Evolutionary conservation across 2,329 filamentous ascomycete species (phyloP).

Genomic region (Aspergillus sp.): DNA sequence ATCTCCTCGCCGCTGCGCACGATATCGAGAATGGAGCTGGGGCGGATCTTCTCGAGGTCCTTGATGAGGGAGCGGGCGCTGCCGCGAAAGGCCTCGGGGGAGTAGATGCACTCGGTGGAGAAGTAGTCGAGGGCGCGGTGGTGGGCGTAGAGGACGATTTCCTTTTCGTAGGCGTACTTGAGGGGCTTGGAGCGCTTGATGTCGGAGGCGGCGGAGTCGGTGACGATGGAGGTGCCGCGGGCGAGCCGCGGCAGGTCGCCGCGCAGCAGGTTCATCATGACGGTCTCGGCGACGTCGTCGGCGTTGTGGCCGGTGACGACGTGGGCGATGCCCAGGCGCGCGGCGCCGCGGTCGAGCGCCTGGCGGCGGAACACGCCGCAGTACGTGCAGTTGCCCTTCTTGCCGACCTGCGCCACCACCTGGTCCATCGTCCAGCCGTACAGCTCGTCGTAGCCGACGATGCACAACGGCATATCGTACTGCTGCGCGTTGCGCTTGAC

Average conservation of each 20-base stretch:
- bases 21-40: constrained; percentile 92
- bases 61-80: constrained; percentile 92
- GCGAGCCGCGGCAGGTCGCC: constrained; percentile 86
- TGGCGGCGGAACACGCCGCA: constrained; percentile 95
- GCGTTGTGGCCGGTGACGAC: constrained; percentile 98
- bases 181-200: constrained; percentile 95
- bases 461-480: constrained; percentile 87
- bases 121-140: constrained; percentile 98
- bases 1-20: constrained; percentile 95
- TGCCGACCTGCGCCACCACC: constrained; percentile 91
- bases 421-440: constrained; percentile 99
- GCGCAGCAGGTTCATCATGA: constrained; percentile 93
- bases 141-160: constrained; percentile 96
- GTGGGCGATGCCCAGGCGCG: constrained; percentile 81
- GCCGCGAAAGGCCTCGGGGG: constrained; percentile 91
- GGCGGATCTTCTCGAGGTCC: constrained; percentile 86
- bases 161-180: constrained; percentile 98
- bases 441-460: constrained; percentile 87
- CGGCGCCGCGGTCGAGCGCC: constrained; percentile 88
- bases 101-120: constrained; percentile 97
- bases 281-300: constrained; percentile 94
- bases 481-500: constrained; percentile 91
- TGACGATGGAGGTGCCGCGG: constrained; percentile 87
- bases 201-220: constrained; percentile 71
- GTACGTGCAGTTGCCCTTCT: constrained; percentile 98